phyloP scores from a whole-genome alignment of 352 stramenopile species.

The Phytophthora nicotianae region DNA sequence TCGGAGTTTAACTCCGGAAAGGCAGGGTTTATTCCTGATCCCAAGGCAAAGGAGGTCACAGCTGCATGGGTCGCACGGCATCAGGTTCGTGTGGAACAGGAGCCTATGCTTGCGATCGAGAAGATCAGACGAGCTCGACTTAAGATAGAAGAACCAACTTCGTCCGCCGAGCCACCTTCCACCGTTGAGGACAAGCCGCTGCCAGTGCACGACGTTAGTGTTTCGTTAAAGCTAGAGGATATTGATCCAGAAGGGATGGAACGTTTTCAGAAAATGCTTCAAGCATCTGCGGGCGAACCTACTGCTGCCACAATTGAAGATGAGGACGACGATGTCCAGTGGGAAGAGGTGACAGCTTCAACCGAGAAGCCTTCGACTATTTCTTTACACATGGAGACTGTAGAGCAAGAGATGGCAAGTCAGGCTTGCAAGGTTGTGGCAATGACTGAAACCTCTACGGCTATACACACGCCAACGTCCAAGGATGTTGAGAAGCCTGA shows the following conservation, averaged over 20 bases:
- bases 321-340: slow-evolving; percentile 51
- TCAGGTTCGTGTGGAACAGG: slow-evolving; percentile 43
- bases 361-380: background rate
- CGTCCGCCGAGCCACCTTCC: background rate
- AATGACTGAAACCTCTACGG: background rate
- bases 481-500: slow-evolving; percentile 10
- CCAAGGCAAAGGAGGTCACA: slow-evolving; percentile 23
- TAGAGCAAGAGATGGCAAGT: background rate
- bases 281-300: slow-evolving; percentile 33
- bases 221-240: slow-evolving; percentile 59
- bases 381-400: background rate
- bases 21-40: slow-evolving; percentile 19
- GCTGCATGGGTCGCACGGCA: slow-evolving; percentile 46
- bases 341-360: slow-evolving; percentile 25
- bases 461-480: background rate
- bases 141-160: slow-evolving; percentile 11
- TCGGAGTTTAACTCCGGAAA: slow-evolving; percentile 16
- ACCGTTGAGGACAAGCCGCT: slow-evolving; percentile 1
- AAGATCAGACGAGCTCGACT: slow-evolving; percentile 38
- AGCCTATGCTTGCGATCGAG: slow-evolving; percentile 56
- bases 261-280: slow-evolving; percentile 43
- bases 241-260: slow-evolving; percentile 25
- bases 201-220: slow-evolving; percentile 32
- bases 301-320: slow-evolving; percentile 17
- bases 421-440: background rate